These are phyloP conservation scores for Amanita rimosa DNA, from an alignment of 768 basidiomycete species.

Conservation along the genomic window DNA sequence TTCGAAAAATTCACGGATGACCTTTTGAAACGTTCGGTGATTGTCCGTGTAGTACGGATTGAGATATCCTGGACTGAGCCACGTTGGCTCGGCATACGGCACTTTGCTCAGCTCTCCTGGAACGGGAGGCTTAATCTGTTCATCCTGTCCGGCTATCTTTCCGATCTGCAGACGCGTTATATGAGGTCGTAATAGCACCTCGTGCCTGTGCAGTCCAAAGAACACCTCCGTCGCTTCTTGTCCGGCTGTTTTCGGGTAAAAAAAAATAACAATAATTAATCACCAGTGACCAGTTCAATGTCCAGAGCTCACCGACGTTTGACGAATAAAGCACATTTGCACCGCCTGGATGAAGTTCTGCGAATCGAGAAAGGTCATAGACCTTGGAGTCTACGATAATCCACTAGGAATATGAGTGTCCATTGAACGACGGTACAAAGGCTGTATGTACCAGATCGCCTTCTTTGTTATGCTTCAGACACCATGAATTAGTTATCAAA, in stretches of 20 bases:
- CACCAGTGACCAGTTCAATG: not conserved
- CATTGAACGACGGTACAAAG: not conserved
- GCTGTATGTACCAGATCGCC: slow-evolving; percentile 65
- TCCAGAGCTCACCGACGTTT: slow-evolving; percentile 43
- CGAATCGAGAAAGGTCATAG: slow-evolving; percentile 74
- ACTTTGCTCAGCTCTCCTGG: slow-evolving; percentile 62
- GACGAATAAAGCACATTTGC: slow-evolving; percentile 58
- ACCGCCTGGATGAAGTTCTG: slow-evolving; percentile 78
- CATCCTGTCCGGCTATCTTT: slow-evolving; percentile 43
- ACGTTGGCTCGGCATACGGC: slow-evolving; percentile 81
- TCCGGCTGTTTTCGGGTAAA: slow-evolving; percentile 34
- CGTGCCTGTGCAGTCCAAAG: slow-evolving; percentile 78
- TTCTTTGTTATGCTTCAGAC: slow-evolving; percentile 69
- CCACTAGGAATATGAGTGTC: slow-evolving; percentile 39
- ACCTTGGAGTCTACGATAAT: slow-evolving; percentile 73
- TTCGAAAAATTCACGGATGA: slow-evolving; percentile 65
- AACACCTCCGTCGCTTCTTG: slow-evolving; percentile 72
- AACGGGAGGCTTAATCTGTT: slow-evolving; percentile 38
- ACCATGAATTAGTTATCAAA: not conserved
- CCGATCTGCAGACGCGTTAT: slow-evolving; percentile 65
- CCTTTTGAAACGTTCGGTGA: slow-evolving; percentile 67
- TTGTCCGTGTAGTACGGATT: slow-evolving; percentile 71
- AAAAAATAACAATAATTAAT: too few species aligned
- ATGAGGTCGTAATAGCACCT: slow-evolving; percentile 65
- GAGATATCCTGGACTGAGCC: slow-evolving; percentile 57